phyloP scores from a whole-genome alignment of 805 yeast species.

The Starmerella floricola region DNA sequence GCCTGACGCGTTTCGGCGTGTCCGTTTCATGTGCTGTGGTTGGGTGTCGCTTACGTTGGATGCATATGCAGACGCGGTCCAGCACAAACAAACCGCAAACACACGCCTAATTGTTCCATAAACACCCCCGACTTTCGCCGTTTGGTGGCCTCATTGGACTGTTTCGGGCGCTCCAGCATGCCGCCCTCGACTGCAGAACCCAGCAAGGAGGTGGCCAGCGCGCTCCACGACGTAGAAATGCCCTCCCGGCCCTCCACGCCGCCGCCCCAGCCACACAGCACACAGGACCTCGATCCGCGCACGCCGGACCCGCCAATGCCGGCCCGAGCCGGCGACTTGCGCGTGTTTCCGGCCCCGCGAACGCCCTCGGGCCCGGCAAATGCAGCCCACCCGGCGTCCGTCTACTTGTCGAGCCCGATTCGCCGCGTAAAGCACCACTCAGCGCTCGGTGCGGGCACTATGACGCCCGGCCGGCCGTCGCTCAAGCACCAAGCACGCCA shows the following conservation, averaged over 20 bases:
- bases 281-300: slow-evolving; percentile 1
- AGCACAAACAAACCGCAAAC: too few species aligned
- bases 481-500: neutral
- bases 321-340: neutral
- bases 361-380: slow-evolving; percentile 2
- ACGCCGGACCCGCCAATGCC: slow-evolving; percentile 8
- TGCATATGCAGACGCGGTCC: too few species aligned
- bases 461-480: slow-evolving; percentile 20
- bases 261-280: neutral
- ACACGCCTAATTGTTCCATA: too few species aligned
- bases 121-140: too few species aligned
- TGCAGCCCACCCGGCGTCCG: slow-evolving; percentile 9
- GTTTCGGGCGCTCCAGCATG: too few species aligned
- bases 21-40: too few species aligned
- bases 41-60: too few species aligned
- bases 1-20: too few species aligned
- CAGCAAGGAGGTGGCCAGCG: neutral
- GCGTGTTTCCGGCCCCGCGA: neutral
- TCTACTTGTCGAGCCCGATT: slow-evolving; percentile 17
- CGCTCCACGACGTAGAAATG: neutral
- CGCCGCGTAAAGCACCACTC: slow-evolving; percentile 8
- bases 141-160: too few species aligned
- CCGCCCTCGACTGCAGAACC: too few species aligned
- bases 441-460: slow-evolving; percentile 12
- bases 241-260: slow-evolving; percentile 7